Evolutionary conservation across 495 filamentous ascomycete species (phyloP).

Genomic region (Amorphotheca resinae): DNA sequence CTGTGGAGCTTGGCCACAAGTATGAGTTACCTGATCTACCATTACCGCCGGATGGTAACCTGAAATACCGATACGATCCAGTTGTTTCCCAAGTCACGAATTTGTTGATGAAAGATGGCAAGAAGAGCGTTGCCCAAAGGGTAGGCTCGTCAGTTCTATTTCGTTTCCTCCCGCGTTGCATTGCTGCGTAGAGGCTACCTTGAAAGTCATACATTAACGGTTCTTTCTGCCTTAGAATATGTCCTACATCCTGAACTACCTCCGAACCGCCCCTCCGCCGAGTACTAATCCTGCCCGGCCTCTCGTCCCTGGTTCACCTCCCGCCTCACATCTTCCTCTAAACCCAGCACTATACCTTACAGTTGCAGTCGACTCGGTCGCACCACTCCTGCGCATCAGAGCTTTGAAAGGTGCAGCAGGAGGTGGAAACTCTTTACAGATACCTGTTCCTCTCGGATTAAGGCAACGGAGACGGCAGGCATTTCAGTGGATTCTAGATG

Average conservation of each 20-base stretch:
- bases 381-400: slow-evolving; percentile 70
- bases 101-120: slow-evolving; percentile 81
- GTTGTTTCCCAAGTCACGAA: slow-evolving; percentile 77
- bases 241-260: slow-evolving; percentile 68
- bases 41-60: slow-evolving; percentile 44
- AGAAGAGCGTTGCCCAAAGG: slow-evolving; percentile 68
- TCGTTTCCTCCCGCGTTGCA: slow-evolving; percentile 8
- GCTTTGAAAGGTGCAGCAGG: slow-evolving; percentile 65
- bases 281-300: slow-evolving; percentile 51
- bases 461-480: slow-evolving; percentile 67
- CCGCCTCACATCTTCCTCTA: slow-evolving; percentile 58
- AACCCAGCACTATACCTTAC: slow-evolving; percentile 71
- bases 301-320: slow-evolving; percentile 60
- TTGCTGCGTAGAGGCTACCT: slow-evolving; percentile 2
- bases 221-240: slow-evolving; percentile 51
- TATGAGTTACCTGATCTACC: slow-evolving; percentile 59
- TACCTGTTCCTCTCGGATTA: slow-evolving; percentile 63
- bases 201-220: slow-evolving; percentile 5
- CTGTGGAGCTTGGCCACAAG: slow-evolving; percentile 46
- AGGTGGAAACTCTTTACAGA: slow-evolving; percentile 71
- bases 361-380: slow-evolving; percentile 90
- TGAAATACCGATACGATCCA: slow-evolving; percentile 69
- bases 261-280: slow-evolving; percentile 74
- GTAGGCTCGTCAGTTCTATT: slow-evolving; percentile 35
- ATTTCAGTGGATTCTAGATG: slow-evolving; percentile 77